phyloP scores from a whole-genome alignment of 495 filamentous ascomycete species.

The Bryoglossum gracile region DNA sequence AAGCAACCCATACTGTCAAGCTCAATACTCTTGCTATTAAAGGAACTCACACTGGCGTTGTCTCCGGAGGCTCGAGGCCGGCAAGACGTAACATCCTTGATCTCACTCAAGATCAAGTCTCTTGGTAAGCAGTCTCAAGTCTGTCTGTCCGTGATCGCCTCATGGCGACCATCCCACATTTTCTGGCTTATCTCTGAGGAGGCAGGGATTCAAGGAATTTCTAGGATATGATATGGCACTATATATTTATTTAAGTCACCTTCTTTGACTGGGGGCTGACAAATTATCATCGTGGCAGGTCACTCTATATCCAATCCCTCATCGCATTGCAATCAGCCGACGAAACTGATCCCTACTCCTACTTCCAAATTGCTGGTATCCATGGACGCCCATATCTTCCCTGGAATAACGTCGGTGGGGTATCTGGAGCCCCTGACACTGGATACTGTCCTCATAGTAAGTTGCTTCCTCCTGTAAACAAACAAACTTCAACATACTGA shows the following conservation, averaged over 20 bases:
- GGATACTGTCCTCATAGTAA: slow-evolving; percentile 43
- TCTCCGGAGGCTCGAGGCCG: slow-evolving; percentile 9
- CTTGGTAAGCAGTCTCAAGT: slow-evolving; percentile 15
- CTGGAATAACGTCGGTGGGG: slow-evolving; percentile 38
- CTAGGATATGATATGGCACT: too few relatives aligned
- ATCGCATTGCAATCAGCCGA: slow-evolving; percentile 32
- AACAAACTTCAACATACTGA: slow-evolving; percentile 14
- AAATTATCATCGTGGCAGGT: too few relatives aligned
- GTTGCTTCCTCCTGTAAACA: slow-evolving; percentile 1
- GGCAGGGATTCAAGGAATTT: too few relatives aligned
- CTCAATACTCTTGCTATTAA: slow-evolving; percentile 10
- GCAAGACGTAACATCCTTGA: slow-evolving; percentile 20
- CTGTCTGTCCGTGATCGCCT: too few relatives aligned
- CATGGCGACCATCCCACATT: too few relatives aligned
- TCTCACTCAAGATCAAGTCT: slow-evolving; percentile 14
- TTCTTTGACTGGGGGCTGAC: too few relatives aligned
- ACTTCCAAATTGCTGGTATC: slow-evolving; percentile 45
- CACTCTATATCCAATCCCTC: slow-evolving; percentile 40
- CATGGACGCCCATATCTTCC: slow-evolving; percentile 41
- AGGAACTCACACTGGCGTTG: slow-evolving; percentile 14
- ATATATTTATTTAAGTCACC: too few relatives aligned
- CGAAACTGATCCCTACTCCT: slow-evolving; percentile 38
- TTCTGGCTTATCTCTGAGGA: too few relatives aligned
- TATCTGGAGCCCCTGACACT: slow-evolving; percentile 11
- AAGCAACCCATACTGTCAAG: neutral